Conservation (phyloP, 2,329 filamentous ascomycete genomes). For the Ceratocystis diversiconidia region DNA sequence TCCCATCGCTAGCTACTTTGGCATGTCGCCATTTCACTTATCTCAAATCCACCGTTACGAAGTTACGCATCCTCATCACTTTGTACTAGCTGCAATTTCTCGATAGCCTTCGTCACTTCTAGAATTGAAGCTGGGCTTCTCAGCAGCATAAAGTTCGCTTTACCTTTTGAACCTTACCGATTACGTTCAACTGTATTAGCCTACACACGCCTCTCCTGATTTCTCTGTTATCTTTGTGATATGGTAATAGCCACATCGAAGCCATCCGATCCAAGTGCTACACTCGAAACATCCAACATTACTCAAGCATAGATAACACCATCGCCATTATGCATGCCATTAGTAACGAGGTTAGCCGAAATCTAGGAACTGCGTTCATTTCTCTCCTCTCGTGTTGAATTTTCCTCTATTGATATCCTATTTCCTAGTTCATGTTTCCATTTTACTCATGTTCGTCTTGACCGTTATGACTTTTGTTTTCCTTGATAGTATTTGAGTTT, state of each 20-base stretch:
- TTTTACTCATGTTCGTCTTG: conserved; percentile 19
- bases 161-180: neutral
- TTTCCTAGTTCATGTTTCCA: conserved; percentile 14
- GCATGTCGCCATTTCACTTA: neutral
- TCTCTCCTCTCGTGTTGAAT: neutral
- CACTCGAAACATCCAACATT: neutral
- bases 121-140: neutral
- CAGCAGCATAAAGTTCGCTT: neutral
- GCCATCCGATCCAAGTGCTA: neutral
- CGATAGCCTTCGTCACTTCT: too few species aligned
- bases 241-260: neutral
- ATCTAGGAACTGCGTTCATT: neutral
- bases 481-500: conserved; percentile 6
- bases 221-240: neutral
- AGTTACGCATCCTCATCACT: neutral
- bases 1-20: neutral
- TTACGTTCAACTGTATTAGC: neutral
- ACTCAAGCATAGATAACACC: neutral
- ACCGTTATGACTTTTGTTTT: conserved; percentile 6
- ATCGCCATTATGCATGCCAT: too few species aligned
- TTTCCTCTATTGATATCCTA: neutral
- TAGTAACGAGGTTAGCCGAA: too few species aligned
- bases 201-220: neutral
- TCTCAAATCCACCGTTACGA: neutral
- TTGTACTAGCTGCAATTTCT: neutral